phyloP scores from a whole-genome alignment of 2,329 filamentous ascomycete genomes.

The Neofusicoccum sp. region DNA sequence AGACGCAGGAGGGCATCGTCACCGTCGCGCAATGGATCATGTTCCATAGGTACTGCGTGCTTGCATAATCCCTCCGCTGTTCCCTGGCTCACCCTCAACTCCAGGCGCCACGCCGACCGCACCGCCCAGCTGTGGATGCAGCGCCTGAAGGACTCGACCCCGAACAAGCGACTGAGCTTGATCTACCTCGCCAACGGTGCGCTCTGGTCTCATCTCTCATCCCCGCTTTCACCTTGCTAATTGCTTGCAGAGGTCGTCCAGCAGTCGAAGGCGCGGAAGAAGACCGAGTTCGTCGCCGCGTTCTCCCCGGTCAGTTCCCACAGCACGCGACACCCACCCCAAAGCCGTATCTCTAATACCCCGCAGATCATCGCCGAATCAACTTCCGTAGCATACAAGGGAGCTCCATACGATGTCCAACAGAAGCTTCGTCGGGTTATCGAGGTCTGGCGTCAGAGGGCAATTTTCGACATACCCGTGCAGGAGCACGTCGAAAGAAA shows the following conservation, averaged over 20 bases:
- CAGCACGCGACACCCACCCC: background rate
- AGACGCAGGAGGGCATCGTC: constrained; percentile 96
- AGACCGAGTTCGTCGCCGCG: constrained; percentile 88
- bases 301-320: constrained; percentile 69
- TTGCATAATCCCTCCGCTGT: background rate
- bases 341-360: background rate
- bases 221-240: background rate
- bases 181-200: constrained; percentile 94
- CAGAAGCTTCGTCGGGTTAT: constrained; percentile 84
- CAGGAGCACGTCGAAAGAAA: constrained; percentile 79
- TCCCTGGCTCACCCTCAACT: background rate
- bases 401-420: constrained; percentile 82
- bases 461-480: constrained; percentile 80
- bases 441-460: constrained; percentile 88
- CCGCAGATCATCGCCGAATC: constrained; percentile 81
- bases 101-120: constrained; percentile 85
- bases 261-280: constrained; percentile 89
- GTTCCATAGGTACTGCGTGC: constrained; percentile 81
- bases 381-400: constrained; percentile 87
- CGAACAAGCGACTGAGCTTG: constrained; percentile 83
- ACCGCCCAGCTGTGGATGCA: constrained; percentile 93
- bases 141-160: constrained; percentile 82
- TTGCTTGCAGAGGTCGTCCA: constrained; percentile 78
- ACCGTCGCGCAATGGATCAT: constrained; percentile 99
- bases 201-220: constrained; percentile 29